These are phyloP conservation scores for Quercus wislizeni DNA, from an alignment of 306 rosid genomes.

Conservation along the genomic window DNA sequence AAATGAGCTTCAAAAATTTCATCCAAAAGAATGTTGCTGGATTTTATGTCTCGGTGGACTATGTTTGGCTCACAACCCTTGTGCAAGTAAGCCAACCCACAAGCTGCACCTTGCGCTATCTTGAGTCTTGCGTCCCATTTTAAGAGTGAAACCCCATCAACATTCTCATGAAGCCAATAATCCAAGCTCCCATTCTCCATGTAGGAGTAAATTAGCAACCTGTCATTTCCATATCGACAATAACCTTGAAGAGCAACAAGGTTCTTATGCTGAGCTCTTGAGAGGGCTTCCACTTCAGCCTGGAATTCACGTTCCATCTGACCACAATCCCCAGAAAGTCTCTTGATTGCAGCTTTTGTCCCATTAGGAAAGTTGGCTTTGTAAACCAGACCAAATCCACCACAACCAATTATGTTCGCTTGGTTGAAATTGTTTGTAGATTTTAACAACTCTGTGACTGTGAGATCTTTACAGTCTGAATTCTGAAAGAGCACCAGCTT, in stretches of 20 bases:
- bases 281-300: constrained; percentile 88
- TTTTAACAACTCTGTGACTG: constrained; percentile 64
- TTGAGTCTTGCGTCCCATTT: constrained; percentile 69
- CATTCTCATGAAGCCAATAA: constrained; percentile 76
- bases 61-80: constrained; percentile 70
- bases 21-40: constrained; percentile 79
- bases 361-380: constrained; percentile 76
- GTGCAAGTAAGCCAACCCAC: constrained; percentile 72
- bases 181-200: constrained; percentile 86
- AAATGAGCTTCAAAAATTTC: constrained; percentile 67
- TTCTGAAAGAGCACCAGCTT: constrained; percentile 70
- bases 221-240: constrained; percentile 60
- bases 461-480: constrained; percentile 66
- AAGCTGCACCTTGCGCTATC: constrained; percentile 75
- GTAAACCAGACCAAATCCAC: constrained; percentile 86
- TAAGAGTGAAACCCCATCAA: constrained; percentile 46
- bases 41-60: constrained; percentile 72
- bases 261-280: constrained; percentile 84
- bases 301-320: constrained; percentile 85
- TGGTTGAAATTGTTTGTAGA: constrained; percentile 76
- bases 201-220: constrained; percentile 76
- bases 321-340: constrained; percentile 85
- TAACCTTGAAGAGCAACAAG: constrained; percentile 82
- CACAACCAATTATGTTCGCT: constrained; percentile 80
- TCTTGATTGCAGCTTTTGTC: constrained; percentile 67